A percentile compares a stretch with the other conserved stretches of the same genome.
phyloP scores from a whole-genome alignment of 192 early-diverging fungal species.

The Geranomyces michiganensis region DNA sequence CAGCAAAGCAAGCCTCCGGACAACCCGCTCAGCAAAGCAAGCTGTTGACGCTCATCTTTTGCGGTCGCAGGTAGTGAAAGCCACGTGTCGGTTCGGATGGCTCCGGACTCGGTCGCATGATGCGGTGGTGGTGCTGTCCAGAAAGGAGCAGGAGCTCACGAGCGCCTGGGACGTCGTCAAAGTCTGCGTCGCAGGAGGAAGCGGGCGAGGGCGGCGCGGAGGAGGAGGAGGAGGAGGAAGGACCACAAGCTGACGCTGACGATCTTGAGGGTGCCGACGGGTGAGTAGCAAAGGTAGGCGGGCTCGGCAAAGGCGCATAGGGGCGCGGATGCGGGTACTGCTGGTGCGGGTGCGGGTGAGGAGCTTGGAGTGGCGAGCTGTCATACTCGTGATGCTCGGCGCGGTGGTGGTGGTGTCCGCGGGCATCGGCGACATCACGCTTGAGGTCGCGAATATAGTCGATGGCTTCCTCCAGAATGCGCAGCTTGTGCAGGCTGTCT shows the following conservation, averaged over 20 bases:
- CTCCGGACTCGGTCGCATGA: background rate
- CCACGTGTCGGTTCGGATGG: background rate
- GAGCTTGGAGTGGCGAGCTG: constrained; percentile 10
- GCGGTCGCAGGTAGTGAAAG: background rate
- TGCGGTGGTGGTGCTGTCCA: background rate
- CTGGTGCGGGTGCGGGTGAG: constrained; percentile 3
- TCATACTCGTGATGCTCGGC: background rate
- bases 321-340: background rate
- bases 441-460: constrained; percentile 71
- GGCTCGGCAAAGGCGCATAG: background rate
- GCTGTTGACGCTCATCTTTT: constrained; percentile 15
- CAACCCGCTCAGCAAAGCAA: constrained; percentile 1
- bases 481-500: constrained; percentile 72
- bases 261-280: too few species aligned
- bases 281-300: background rate
- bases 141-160: constrained; percentile 6
- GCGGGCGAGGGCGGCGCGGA: background rate
- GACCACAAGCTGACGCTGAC: too few species aligned
- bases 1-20: too few species aligned
- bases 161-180: background rate
- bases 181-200: background rate
- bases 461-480: constrained; percentile 70
- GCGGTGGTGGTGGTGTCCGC: background rate
- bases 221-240: background rate
- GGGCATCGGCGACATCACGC: constrained; percentile 9